phyloP scores from a whole-genome alignment of 176 grass and related monocot species.

The Echinochloa phyllopogon region DNA sequence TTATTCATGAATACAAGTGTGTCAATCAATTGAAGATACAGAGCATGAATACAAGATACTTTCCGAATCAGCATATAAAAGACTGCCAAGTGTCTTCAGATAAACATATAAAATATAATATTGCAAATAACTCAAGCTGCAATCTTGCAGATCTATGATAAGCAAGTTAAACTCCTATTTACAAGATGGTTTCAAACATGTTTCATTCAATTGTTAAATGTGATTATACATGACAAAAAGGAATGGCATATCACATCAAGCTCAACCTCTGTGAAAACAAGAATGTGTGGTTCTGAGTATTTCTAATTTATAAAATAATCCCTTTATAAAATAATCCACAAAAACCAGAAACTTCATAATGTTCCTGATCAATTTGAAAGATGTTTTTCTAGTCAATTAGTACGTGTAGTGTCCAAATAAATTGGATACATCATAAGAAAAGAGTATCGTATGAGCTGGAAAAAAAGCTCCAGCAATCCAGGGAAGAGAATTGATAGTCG shows the following conservation, averaged over 20 bases:
- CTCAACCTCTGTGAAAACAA: not conserved
- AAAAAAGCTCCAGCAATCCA: not conserved
- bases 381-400: not conserved
- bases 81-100: not conserved
- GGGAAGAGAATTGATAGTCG: not conserved
- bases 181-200: not conserved
- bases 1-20: not conserved
- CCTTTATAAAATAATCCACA: not conserved
- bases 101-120: not conserved
- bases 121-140: not conserved
- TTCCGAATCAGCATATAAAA: not conserved
- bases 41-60: slow-evolving; percentile 19
- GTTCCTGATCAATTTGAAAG: not conserved
- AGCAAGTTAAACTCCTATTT: not conserved
- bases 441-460: not conserved
- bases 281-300: not conserved
- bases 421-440: slow-evolving; percentile 8
- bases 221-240: slow-evolving; percentile 5
- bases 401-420: not conserved
- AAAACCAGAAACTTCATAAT: not conserved
- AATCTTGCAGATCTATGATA: slow-evolving; percentile 4
- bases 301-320: not conserved
- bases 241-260: not conserved
- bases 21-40: not conserved
- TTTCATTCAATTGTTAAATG: not conserved